A percentile compares a stretch with the other conserved stretches of the same genome.
phyloP scores from a whole-genome alignment of 2,329 filamentous ascomycete genomes.

The Cladophialophora psammophila region DNA sequence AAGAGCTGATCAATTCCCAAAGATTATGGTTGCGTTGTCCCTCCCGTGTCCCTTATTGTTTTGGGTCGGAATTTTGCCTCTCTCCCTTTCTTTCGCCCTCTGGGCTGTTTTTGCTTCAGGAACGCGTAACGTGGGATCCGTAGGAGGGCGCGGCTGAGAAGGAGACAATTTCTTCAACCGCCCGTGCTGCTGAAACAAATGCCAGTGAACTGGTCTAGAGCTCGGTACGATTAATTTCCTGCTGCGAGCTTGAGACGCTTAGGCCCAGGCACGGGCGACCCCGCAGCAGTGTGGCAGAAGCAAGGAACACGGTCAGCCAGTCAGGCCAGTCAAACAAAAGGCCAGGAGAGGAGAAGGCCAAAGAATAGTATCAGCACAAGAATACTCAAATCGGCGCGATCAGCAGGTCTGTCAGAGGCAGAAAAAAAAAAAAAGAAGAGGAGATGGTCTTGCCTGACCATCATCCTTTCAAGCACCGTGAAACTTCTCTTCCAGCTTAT shows the following conservation, averaged over 20 bases:
- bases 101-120: neutral
- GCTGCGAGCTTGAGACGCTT: slow-evolving; percentile 26
- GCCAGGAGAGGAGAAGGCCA: slow-evolving; percentile 15
- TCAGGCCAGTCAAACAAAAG: slow-evolving; percentile 23
- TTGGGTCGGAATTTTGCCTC: neutral
- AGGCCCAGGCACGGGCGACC: slow-evolving; percentile 36
- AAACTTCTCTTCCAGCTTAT: neutral
- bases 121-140: slow-evolving; percentile 9
- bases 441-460: slow-evolving; percentile 8
- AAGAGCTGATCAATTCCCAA: slow-evolving; percentile 12
- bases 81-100: neutral
- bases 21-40: slow-evolving; percentile 9
- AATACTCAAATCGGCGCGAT: slow-evolving; percentile 28
- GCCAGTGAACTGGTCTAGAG: slow-evolving; percentile 24
- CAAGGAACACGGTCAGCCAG: slow-evolving; percentile 30
- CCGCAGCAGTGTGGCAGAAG: slow-evolving; percentile 30
- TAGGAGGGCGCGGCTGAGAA: slow-evolving; percentile 5
- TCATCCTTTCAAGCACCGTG: neutral
- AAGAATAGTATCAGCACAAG: slow-evolving; percentile 20
- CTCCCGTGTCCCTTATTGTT: slow-evolving; percentile 6
- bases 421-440: slow-evolving; percentile 18
- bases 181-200: slow-evolving; percentile 29
- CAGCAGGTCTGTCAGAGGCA: slow-evolving; percentile 25
- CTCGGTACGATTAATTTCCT: slow-evolving; percentile 33
- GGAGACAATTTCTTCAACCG: slow-evolving; percentile 32